phyloP scores from a whole-genome alignment of 345 rosid species.

The Melaleuca quinquenervia region DNA sequence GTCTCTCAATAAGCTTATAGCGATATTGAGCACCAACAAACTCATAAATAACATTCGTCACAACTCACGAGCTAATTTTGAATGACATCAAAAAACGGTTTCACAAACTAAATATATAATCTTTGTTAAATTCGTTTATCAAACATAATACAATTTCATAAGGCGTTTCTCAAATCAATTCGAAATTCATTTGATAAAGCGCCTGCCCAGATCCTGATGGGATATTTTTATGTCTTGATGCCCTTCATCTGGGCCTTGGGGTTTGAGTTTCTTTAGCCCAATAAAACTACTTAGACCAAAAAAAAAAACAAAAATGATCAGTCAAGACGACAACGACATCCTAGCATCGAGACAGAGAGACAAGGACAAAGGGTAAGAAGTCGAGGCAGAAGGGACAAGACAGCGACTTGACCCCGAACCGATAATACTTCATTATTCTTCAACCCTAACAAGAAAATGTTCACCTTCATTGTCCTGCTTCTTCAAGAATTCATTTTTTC shows the following conservation, averaged over 20 bases:
- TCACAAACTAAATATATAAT: neutral
- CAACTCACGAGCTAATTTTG: neutral
- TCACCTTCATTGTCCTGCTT: neutral
- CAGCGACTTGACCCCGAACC: neutral
- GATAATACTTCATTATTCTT: neutral
- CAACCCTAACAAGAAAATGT: neutral
- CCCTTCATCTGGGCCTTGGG: no score
- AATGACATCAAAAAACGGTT: neutral
- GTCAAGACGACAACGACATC: neutral
- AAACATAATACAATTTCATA: neutral
- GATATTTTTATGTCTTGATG: no score
- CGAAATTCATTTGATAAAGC: neutral
- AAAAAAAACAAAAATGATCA: neutral
- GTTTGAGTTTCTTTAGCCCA: no score
- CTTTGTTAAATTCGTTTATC: neutral
- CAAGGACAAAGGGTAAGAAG: neutral
- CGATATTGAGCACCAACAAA: neutral
- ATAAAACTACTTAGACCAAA: no score
- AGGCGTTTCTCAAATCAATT: accelerated
- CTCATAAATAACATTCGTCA: neutral
- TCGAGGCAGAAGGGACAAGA: neutral
- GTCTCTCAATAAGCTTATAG: accelerated
- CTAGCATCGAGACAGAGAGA: neutral
- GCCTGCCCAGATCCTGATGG: no score
- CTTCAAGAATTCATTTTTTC: neutral